Base-by-base conservation (phyloP, 1,284 basidiomycete species). In the Anthracocystis setariae region DNA sequence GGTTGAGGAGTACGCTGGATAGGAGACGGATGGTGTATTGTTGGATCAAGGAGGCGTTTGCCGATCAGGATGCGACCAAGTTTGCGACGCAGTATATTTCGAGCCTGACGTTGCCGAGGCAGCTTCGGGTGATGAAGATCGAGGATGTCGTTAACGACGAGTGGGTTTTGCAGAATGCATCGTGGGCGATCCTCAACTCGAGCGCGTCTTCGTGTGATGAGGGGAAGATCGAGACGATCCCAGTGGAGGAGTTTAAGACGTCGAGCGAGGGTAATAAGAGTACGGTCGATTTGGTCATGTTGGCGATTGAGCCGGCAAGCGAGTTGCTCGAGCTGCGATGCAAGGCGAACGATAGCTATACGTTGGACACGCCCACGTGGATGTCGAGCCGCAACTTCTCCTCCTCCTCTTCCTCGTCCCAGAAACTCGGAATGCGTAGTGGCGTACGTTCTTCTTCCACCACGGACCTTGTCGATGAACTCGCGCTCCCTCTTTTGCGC, bases 1-100 rank as follows among this genome's bases (percentile, higher is more conserved):
- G 67, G 3, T 17, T 56, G 29, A 21, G 49, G 5, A 43, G 61
- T n/a, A 42, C 15, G 13, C 23, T 43, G 46, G 42, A 21, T n/a
- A 46, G 27, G 23, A 43, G 67, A 9, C 48, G 67, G 20, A 53
- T 64, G 18, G 46, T 46, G 8, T 56, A 54, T n/a, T 70, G 67
- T 49, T 64, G 61, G 67, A 60, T 70, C 49, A 59, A 58, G 17
- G 67, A 70, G 35, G 61, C 56, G 10, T 70, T 60, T 21, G 43
- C 47, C 2, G 40, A 43, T 33, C 61, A 70, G 39, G 67, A 63
- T 27, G 21, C 29, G 21, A 56, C 56, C 40, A 70, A 70, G 49
- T 63, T 60, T 20, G 47, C 40, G 20, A 44, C 39, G n/a, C 43
- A 56, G 33, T 64, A 55, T 25, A 64, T 59, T 10, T 46, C 50